Evolutionary conservation across 1,139 yeast species (phyloP).

Genomic region (Waltiozyma sp.): DNA sequence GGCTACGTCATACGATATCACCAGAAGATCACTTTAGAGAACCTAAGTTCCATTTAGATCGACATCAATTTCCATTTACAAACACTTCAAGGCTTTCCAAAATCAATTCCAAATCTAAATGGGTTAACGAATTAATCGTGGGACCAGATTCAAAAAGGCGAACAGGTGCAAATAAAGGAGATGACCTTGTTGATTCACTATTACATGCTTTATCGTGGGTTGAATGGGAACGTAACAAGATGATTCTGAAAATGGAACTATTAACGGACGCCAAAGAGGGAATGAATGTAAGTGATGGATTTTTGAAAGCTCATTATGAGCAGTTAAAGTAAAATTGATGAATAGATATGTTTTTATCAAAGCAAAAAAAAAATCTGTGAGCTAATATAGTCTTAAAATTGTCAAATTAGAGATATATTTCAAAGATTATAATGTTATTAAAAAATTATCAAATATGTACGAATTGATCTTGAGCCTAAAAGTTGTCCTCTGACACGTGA

Average conservation of each 20-base stretch:
- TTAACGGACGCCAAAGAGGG: constrained; percentile 9
- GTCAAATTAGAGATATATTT: no score
- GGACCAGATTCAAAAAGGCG: constrained; percentile 3
- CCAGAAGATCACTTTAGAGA: not conserved
- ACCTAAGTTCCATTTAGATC: not conserved
- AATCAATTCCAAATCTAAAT: constrained; percentile 6
- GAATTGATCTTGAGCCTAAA: no score
- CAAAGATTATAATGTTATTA: no score
- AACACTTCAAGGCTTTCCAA: not conserved
- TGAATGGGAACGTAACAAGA: constrained; percentile 32
- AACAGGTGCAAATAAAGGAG: constrained; percentile 31
- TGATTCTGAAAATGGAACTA: constrained; percentile 12
- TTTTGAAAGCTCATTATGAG: constrained; percentile 5
- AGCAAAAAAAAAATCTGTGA: no score
- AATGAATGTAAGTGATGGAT: constrained; percentile 8
- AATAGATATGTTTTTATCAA: no score
- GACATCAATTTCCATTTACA: not conserved
- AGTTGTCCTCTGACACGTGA: no score
- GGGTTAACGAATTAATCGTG: constrained; percentile 10
- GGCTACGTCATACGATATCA: constrained; percentile 8
- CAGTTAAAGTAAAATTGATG: constrained; percentile 1
- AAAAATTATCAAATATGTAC: no score
- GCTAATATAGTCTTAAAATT: no score
- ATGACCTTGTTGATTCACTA: constrained; percentile 50
- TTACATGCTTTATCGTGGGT: constrained; percentile 46